Base-by-base conservation (phyloP, 1,139 yeast species). In the Debaryomycetaceae sp. region DNA sequence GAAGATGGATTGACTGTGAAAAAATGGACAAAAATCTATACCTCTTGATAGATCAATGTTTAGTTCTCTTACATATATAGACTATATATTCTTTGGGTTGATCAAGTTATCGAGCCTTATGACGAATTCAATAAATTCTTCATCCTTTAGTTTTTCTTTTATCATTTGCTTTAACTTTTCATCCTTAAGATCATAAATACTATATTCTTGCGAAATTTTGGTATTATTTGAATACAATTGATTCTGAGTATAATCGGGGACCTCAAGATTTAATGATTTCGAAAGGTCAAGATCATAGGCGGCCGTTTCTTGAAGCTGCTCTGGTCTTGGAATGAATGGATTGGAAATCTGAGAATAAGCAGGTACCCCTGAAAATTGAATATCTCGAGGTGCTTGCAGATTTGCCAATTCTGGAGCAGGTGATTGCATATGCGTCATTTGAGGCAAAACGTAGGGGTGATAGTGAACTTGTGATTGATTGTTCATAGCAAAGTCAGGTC, bases 1-100 rank as follows among this genome's bases (percentile, higher is more conserved):
- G 66, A 65, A 1, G 87, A 82, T 56, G 87, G 87, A 0, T 57
- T 81, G 36, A 63, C 63, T 2, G 66, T 80, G 5, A 79, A 77
- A 47, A 58, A 63, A 41, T 82, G 87, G 87, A 55, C 56, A 2
- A 74, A 68, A 46, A 39, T 52, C 14, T 39, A 46, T 30, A 33
- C 34, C 11, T n/a, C n/a, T n/a, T n/a, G n/a, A n/a, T n/a, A n/a
- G n/a, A 24, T n/a, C n/a, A n/a, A n/a, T n/a, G n/a, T n/a, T n/a
- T n/a, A n/a, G n/a, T n/a, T n/a, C n/a, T n/a, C n/a, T n/a, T n/a
- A n/a, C n/a, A n/a, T 39, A 35, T 31, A 35, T 32, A 13, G 30
- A 13, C 11, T 29, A 34, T 28, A 14, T 26, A 16, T 29, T 18
- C n/a, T 15, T 24, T 15, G 37, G 24, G 29, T 37, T 38, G 32